Conservation (phyloP, 345 rosid species). For the Linum tenue region DNA sequence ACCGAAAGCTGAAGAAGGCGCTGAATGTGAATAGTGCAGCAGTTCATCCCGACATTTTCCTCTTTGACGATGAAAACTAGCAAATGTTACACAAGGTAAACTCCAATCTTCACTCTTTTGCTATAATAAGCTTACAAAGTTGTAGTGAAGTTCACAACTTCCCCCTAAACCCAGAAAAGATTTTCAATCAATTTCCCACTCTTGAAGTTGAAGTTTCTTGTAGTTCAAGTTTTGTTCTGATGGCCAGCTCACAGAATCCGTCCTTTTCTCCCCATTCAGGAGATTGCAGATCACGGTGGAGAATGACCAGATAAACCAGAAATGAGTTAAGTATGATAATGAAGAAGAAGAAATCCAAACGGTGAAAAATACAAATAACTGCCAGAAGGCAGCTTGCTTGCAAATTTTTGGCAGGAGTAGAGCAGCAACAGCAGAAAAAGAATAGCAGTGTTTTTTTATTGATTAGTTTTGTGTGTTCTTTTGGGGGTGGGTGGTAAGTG, state of each 20-base stretch:
- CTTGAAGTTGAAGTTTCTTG: no score
- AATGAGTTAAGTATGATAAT: conserved; percentile 1
- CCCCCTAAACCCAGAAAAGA: no score
- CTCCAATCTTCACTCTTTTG: not conserved
- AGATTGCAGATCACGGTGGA: conserved; percentile 5
- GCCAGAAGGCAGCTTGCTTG: conserved; percentile 12
- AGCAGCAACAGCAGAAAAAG: not conserved
- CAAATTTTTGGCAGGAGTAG: not conserved
- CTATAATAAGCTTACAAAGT: no score
- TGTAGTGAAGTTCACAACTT: no score
- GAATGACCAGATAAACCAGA: conserved; percentile 3
- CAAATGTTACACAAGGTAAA: conserved; percentile 21
- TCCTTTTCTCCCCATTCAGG: conserved; percentile 15
- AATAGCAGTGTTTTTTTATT: not conserved
- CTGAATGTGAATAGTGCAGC: conserved; percentile 60
- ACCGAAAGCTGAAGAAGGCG: conserved; percentile 67
- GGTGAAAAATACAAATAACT: not conserved
- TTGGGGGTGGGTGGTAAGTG: not conserved
- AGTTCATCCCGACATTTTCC: conserved; percentile 64
- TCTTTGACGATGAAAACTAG: conserved; percentile 20
- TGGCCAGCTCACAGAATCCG: not conserved
- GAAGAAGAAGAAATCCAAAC: conserved; percentile 1
- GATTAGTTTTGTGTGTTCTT: not conserved
- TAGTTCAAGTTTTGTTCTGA: no score
- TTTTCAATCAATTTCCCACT: no score